These are phyloP conservation scores for Alternaria sp. DNA, from an alignment of 2,329 filamentous ascomycete genomes.

Conservation along the genomic window DNA sequence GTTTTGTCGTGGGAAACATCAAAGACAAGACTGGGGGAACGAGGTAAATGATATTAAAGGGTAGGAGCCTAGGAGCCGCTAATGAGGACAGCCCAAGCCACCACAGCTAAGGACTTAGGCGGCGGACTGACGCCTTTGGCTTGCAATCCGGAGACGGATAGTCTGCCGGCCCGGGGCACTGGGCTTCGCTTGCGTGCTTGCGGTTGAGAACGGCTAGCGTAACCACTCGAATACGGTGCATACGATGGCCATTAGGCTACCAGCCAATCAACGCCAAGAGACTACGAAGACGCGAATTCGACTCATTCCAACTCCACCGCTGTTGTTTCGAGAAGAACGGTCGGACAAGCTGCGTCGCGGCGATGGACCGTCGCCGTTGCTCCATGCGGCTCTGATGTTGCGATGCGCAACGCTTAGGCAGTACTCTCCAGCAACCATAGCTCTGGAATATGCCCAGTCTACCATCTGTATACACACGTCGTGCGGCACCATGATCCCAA, in stretches of 20 bases:
- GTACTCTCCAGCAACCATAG: background rate
- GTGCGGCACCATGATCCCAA: background rate
- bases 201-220: background rate
- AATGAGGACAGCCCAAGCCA: conserved; percentile 24
- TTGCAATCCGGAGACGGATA: conserved; percentile 36
- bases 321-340: background rate
- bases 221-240: conserved; percentile 8
- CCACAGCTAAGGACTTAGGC: conserved; percentile 27
- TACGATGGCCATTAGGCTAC: conserved; percentile 5
- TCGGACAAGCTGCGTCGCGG: background rate
- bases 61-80: conserved; percentile 17
- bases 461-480: background rate
- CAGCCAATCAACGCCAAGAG: conserved; percentile 6
- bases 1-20: conserved; percentile 12
- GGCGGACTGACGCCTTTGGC: conserved; percentile 34
- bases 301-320: conserved; percentile 9
- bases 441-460: background rate
- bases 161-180: conserved; percentile 27
- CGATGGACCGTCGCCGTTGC: background rate
- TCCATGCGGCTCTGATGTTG: conserved; percentile 4
- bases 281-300: conserved; percentile 7
- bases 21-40: conserved; percentile 17
- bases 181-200: background rate
- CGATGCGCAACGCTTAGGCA: background rate
- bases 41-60: conserved; percentile 30